Evolutionary conservation across 768 basidiomycete species (phyloP).

Genomic region (Pleurotus ostreatus): DNA sequence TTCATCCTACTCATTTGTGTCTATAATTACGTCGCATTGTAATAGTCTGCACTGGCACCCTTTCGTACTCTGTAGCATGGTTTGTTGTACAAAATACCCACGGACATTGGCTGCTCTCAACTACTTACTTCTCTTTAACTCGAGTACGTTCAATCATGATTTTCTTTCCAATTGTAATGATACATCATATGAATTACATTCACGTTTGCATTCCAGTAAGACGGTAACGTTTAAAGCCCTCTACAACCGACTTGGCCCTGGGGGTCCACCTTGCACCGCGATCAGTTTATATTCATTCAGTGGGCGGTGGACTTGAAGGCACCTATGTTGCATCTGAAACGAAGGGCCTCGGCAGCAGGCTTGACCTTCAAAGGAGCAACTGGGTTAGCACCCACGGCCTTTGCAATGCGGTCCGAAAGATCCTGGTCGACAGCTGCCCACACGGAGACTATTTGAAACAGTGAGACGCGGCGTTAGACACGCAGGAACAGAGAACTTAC

Average conservation of each 20-base stretch:
- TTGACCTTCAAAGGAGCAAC: slow-evolving; percentile 61
- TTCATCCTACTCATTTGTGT: too few species aligned
- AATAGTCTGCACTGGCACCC: too few species aligned
- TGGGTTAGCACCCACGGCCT: slow-evolving; percentile 55
- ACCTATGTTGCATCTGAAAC: slow-evolving; percentile 44
- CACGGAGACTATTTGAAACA: slow-evolving; percentile 35
- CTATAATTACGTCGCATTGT: too few species aligned
- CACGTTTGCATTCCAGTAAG: too few species aligned
- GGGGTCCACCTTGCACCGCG: not conserved
- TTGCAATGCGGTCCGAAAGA: slow-evolving; percentile 76
- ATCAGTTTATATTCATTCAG: not conserved
- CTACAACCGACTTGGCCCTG: not conserved
- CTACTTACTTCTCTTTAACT: too few species aligned
- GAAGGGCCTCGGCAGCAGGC: slow-evolving; percentile 53
- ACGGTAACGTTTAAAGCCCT: too few species aligned
- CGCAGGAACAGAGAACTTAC: slow-evolving; percentile 38
- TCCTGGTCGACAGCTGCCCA: slow-evolving; percentile 77
- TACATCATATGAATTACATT: too few species aligned
- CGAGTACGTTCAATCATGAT: too few species aligned
- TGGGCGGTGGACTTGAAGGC: slow-evolving; percentile 2
- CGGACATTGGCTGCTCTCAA: too few species aligned
- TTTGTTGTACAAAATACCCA: too few species aligned
- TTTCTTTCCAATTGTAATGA: too few species aligned
- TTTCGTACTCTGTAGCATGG: too few species aligned
- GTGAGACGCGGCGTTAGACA: not conserved